These are phyloP conservation scores for Lentinula detonsa DNA, from an alignment of 768 basidiomycete species.

Conservation along the genomic window DNA sequence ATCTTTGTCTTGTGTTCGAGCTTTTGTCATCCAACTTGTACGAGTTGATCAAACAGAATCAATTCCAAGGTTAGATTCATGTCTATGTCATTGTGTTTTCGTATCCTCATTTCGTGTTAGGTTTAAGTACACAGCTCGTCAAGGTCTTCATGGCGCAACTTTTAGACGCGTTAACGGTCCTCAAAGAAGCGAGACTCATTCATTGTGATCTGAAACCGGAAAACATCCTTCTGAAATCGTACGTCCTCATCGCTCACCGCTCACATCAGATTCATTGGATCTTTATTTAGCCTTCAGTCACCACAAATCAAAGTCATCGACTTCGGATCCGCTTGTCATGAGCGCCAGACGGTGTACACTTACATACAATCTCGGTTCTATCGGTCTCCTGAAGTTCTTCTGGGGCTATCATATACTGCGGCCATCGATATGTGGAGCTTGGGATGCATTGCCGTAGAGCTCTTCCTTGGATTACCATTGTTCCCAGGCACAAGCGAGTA, in stretches of 20 bases:
- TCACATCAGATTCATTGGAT: conserved; percentile 1
- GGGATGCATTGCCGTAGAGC: conserved; percentile 97
- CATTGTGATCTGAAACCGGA: conserved; percentile 99
- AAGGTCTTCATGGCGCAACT: conserved; percentile 98
- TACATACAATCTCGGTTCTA: conserved; percentile 99
- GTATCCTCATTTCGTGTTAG: neutral
- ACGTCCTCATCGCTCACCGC: conserved; percentile 13
- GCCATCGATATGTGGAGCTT: conserved; percentile 99
- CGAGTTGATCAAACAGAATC: conserved; percentile 99
- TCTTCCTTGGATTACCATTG: conserved; percentile 92
- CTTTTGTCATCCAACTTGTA: conserved; percentile 95
- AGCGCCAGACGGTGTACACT: conserved; percentile 99
- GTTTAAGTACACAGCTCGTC: conserved; percentile 88
- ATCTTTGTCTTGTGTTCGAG: conserved; percentile 97
- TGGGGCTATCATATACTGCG: conserved; percentile 91
- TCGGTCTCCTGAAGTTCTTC: conserved; percentile 93
- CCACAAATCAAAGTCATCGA: conserved; percentile 99
- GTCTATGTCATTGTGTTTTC: neutral
- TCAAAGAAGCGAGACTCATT: conserved; percentile 94
- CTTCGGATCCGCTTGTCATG: conserved; percentile 98
- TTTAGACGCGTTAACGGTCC: conserved; percentile 83
- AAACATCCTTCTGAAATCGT: conserved; percentile 97
- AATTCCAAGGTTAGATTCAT: conserved; percentile 70
- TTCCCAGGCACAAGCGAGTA: conserved; percentile 99
- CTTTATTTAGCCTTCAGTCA: conserved; percentile 70